These are phyloP conservation scores for Ceratobasidium sp. DNA, from an alignment of 1,284 basidiomycete species.

Conservation along the genomic window DNA sequence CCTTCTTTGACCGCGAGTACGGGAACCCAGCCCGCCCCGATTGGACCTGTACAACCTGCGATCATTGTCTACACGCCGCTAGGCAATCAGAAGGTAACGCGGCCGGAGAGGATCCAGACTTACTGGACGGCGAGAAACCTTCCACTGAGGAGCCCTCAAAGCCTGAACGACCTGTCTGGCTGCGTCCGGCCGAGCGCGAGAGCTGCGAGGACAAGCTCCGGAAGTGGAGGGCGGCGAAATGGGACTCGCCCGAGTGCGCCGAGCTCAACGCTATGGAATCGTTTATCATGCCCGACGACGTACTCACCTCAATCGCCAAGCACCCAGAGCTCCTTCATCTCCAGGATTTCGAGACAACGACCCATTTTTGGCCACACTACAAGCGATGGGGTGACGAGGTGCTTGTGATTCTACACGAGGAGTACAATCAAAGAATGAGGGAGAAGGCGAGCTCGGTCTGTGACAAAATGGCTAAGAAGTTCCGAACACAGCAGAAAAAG, in stretches of 20 bases:
- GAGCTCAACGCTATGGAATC: background rate
- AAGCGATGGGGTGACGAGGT: background rate
- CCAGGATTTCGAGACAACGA: background rate
- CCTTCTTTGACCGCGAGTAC: background rate
- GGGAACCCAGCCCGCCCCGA: background rate
- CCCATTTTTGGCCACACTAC: background rate
- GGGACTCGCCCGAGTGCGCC: too few relatives aligned
- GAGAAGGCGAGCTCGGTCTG: background rate
- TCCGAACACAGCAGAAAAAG: too few relatives aligned
- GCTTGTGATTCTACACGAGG: background rate
- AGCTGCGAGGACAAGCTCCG: constrained; percentile 4
- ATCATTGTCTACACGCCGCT: too few relatives aligned
- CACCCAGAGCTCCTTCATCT: background rate
- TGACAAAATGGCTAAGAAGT: background rate
- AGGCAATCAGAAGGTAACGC: too few relatives aligned
- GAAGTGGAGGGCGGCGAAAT: background rate
- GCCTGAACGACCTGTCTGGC: background rate
- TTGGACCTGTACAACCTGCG: background rate
- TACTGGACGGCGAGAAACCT: background rate
- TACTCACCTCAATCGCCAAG: background rate
- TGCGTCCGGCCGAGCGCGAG: background rate
- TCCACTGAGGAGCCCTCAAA: background rate
- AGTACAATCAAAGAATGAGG: background rate
- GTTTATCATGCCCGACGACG: background rate
- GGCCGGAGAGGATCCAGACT: background rate